Evolutionary conservation across 108 stramenopile species (phyloP).

Genomic region (Nitzschia putrida): DNA sequence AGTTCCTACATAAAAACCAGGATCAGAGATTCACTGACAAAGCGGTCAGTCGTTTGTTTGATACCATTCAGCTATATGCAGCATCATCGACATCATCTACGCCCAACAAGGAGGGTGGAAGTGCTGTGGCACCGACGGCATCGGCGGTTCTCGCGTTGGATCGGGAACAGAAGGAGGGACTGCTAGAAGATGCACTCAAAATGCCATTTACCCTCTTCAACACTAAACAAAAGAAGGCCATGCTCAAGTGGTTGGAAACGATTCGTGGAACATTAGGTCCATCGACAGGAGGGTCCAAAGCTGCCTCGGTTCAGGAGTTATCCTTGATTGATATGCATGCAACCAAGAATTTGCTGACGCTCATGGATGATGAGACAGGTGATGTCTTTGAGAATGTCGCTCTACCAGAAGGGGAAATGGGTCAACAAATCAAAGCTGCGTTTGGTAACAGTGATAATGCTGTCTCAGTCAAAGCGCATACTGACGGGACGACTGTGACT

Average conservation of each 20-base stretch:
- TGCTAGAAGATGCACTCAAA: constrained; percentile 37
- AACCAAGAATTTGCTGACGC: background rate
- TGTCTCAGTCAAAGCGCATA: constrained; percentile 13
- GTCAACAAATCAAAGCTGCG: constrained; percentile 9
- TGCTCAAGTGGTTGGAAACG: constrained; percentile 36
- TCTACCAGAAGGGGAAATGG: constrained; percentile 18
- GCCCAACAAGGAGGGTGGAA: constrained; percentile 2
- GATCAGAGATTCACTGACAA: constrained; percentile 36
- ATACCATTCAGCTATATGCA: constrained; percentile 27
- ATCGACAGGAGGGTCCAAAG: background rate
- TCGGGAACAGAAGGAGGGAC: constrained; percentile 17
- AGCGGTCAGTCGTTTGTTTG: constrained; percentile 25
- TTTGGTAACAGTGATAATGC: constrained; percentile 17
- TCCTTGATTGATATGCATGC: constrained; percentile 27
- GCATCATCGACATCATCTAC: background rate
- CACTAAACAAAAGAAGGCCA: constrained; percentile 34
- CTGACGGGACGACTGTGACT: background rate
- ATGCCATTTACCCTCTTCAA: constrained; percentile 32
- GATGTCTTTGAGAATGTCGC: constrained; percentile 22
- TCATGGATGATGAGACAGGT: constrained; percentile 36
- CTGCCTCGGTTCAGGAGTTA: background rate
- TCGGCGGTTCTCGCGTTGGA: background rate
- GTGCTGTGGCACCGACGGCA: background rate
- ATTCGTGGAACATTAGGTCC: background rate
- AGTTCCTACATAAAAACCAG: constrained; percentile 36